Evolutionary conservation across 2,329 filamentous ascomycete genomes (phyloP).

Genomic region (Sarocladiaceae sp.): DNA sequence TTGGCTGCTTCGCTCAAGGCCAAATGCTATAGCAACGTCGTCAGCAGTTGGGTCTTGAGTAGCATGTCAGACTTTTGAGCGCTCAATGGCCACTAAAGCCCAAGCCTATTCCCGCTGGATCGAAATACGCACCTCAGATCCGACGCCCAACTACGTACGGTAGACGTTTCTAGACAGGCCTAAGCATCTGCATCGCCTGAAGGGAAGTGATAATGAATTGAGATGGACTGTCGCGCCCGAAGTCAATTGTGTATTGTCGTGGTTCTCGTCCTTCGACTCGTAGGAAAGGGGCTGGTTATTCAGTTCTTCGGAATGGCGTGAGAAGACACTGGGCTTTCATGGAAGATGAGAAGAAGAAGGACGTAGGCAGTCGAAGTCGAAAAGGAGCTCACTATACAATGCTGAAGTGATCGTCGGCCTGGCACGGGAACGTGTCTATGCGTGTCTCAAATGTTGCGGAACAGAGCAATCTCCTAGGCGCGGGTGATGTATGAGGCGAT

Average conservation of each 20-base stretch:
- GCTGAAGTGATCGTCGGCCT: slow-evolving; percentile 2
- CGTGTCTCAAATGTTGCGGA: slow-evolving; percentile 6
- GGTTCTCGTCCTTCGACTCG: background rate
- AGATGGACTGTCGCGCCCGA: too few species aligned
- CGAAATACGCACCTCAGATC: too few species aligned
- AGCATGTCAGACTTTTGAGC: too few species aligned
- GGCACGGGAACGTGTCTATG: slow-evolving; percentile 2
- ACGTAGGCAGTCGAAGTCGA: background rate
- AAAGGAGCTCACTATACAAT: background rate
- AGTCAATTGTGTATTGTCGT: background rate
- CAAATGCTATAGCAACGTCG: too few species aligned
- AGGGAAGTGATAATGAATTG: background rate
- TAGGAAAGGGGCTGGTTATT: background rate
- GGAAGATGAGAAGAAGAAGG: background rate
- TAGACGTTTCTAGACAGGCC: background rate
- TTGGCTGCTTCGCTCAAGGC: too few species aligned
- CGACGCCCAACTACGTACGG: too few species aligned
- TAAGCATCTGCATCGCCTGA: slow-evolving; percentile 7
- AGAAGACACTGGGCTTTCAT: background rate
- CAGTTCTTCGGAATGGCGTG: background rate
- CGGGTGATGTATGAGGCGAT: background rate
- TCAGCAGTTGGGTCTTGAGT: too few species aligned
- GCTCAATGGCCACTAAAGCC: too few species aligned
- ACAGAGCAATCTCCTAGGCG: slow-evolving; percentile 5
- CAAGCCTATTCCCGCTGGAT: too few species aligned